These are phyloP conservation scores for Puya raimondii DNA, from an alignment of 176 grass and related monocot species.

Conservation along the genomic window DNA sequence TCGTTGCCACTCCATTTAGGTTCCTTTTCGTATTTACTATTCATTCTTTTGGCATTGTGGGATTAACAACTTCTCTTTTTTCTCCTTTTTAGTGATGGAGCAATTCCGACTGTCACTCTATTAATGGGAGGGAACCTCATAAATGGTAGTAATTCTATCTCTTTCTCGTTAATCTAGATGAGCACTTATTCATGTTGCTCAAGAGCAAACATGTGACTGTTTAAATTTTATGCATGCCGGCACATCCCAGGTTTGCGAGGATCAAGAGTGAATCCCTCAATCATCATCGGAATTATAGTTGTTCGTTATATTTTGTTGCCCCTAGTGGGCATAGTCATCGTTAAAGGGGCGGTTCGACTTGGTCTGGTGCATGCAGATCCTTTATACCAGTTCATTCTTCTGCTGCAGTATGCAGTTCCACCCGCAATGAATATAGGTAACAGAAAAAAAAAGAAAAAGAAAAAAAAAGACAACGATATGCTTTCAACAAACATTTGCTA, in stretches of 20 bases:
- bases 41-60: not conserved
- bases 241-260: constrained; percentile 38
- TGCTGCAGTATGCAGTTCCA: constrained; percentile 72
- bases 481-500: not conserved
- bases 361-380: constrained; percentile 62
- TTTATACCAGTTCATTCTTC: constrained; percentile 80
- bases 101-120: constrained; percentile 64
- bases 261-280: constrained; percentile 32
- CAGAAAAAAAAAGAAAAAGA: not conserved
- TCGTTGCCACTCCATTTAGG: not conserved
- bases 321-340: constrained; percentile 36
- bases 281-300: constrained; percentile 40
- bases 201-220: not conserved
- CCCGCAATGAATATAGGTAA: constrained; percentile 89
- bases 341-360: constrained; percentile 38
- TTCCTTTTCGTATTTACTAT: not conserved
- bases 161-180: not conserved
- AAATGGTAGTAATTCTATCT: constrained; percentile 32
- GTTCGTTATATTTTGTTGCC: constrained; percentile 75
- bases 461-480: not conserved
- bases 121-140: constrained; percentile 95
- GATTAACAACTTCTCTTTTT: not conserved
- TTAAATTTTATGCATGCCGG: not conserved
- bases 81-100: constrained; percentile 38
- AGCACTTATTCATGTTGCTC: not conserved